These are phyloP conservation scores for Backusella tarrabulga DNA, from an alignment of 192 early-diverging fungal species.

Conservation along the genomic window DNA sequence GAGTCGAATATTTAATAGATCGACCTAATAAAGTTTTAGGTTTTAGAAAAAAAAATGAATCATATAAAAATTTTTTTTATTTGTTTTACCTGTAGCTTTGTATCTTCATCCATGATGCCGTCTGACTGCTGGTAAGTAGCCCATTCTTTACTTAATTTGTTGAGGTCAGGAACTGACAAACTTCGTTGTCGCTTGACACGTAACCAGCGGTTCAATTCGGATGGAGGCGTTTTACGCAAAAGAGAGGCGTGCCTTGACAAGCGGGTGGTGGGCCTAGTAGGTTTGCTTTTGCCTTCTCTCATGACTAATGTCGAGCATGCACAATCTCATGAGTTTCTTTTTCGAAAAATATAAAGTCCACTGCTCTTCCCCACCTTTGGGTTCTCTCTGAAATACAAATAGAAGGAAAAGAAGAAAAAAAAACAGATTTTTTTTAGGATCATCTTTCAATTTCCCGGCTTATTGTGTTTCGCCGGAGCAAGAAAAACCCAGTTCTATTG, in stretches of 20 bases:
- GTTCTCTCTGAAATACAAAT: too few relatives aligned
- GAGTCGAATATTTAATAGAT: constrained; percentile 25
- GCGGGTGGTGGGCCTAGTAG: background rate
- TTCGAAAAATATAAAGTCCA: background rate
- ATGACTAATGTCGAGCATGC: background rate
- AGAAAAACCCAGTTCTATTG: background rate
- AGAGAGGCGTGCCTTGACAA: constrained; percentile 2
- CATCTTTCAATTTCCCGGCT: background rate
- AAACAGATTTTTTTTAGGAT: background rate
- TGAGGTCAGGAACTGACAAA: constrained; percentile 25
- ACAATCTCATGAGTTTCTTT: background rate
- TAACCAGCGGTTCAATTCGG: background rate
- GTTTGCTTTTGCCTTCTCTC: background rate
- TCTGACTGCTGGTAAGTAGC: constrained; percentile 8
- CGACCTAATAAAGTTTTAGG: constrained; percentile 19
- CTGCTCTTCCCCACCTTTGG: too few relatives aligned
- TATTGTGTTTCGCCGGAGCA: constrained; percentile 5
- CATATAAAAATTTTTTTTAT: too few relatives aligned
- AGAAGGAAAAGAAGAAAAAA: background rate
- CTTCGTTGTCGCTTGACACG: background rate
- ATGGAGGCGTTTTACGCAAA: background rate
- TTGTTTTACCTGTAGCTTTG: constrained; percentile 19
- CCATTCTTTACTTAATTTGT: constrained; percentile 19
- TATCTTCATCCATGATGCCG: background rate
- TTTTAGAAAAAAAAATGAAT: background rate